Base-by-base conservation (phyloP, 1,284 basidiomycete species). In the Moesziomyces sp. region DNA sequence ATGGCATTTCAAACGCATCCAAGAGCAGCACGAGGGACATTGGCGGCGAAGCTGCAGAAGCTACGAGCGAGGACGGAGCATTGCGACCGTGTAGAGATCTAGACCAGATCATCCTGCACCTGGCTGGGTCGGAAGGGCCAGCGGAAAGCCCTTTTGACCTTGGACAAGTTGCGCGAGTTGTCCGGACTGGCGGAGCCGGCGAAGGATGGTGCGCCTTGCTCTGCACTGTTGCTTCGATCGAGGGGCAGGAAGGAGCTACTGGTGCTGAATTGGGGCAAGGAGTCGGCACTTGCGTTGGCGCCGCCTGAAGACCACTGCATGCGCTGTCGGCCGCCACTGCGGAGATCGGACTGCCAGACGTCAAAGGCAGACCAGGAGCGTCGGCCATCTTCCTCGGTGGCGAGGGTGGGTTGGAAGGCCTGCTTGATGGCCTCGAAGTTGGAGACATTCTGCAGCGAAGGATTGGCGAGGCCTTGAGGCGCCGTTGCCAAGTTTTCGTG, bases 281-380 rank as follows among this genome's bases (percentile, higher is more conserved):
- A 74, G 21, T 74, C 71, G 24, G 66, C 66, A 43, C 71, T 74
- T 5, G 58, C 62, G 33, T 73, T 73, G 4, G 42, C 64, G 14
- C 46, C 54, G 24, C 60, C 49, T 1, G 60, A 58, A 19, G 70
- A 49, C 64, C 64, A 67, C 19, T 64, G 64, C 52, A 47, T 55
- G 26, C 40, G 47, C 30, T 59, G 60, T 38, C 48, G 59, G 23
- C 54, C 44, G 42, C 54, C 68, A 16, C 54, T 62, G 23, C 59
- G 59, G 19, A 74, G 58, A 42, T 69, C 66, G 35, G 71, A 74
- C 18, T 74, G 71, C 77, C 77, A 79, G 18, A 74, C 58, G 50
- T 79, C 77, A 40, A 79, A 79, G 14, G 77, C 76, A 11, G 72
- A 76, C 77, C 77, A 79, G 2, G 77, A 79, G 44, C 73, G 63